Percentiles rank a stretch among this genome's conserved stretches.
phyloP scores from a whole-genome alignment of 441 rosid species.

The Populus tomentosa region DNA sequence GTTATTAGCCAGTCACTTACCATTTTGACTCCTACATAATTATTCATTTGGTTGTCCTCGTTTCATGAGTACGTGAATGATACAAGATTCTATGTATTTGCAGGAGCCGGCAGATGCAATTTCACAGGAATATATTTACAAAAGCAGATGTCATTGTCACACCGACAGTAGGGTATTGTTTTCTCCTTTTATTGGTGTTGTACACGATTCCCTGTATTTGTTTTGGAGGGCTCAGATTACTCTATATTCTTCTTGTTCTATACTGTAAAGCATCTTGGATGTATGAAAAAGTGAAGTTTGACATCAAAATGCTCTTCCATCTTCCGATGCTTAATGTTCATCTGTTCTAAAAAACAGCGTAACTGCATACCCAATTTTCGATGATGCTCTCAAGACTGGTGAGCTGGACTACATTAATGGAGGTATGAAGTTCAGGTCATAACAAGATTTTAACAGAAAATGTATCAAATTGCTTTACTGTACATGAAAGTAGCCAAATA shows the following conservation, averaged over 20 bases:
- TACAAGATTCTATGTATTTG: neutral
- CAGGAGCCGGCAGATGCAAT: constrained; percentile 60
- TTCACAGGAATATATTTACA: constrained; percentile 41
- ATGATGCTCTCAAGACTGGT: constrained; percentile 51
- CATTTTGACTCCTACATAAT: neutral
- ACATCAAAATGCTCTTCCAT: neutral
- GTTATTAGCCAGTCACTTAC: neutral
- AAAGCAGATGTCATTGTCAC: constrained; percentile 64
- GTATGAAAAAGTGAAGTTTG: neutral
- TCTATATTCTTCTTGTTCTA: neutral
- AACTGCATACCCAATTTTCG: constrained; percentile 52
- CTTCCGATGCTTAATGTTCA: neutral
- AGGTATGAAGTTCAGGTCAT: constrained; percentile 35
- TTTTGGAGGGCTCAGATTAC: too few relatives aligned
- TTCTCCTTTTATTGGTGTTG: neutral
- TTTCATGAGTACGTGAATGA: neutral
- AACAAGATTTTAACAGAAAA: neutral
- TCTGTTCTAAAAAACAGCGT: constrained; percentile 28
- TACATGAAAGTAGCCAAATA: neutral
- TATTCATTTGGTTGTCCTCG: neutral
- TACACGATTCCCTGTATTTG: neutral
- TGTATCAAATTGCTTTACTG: neutral
- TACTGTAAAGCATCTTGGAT: neutral
- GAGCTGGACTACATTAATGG: constrained; percentile 75
- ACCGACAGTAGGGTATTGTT: constrained; percentile 65